Base-by-base conservation (phyloP, 192 early-diverging fungal species). In the Entophlyctis luteolus region DNA sequence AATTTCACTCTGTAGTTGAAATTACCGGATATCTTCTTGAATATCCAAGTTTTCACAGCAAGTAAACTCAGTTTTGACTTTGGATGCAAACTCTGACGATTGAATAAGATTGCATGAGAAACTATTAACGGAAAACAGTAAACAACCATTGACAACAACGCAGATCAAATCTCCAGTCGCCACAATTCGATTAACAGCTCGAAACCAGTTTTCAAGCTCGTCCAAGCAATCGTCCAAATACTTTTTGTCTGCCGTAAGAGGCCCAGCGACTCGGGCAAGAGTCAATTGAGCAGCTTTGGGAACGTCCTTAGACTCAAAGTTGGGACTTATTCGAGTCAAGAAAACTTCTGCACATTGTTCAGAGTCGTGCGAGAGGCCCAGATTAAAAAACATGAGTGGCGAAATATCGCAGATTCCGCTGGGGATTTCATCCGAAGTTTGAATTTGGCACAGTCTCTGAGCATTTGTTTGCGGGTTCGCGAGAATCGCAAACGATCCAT, bases 201-300 rank as follows among this genome's bases (percentile, higher is more conserved):
- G 86, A 63, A 92, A 89, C 83, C 83, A 88, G 6, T 75, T 67
- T 67, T 82, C 85, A 2, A 92, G 45, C 6, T 75, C 76, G 36
- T 81, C 77, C 14, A 91, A 45, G 49, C 81, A 82, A 2, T 80
- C 77, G 12, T 74, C 72, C 48, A 89, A 80, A 10, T 88, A 49
- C 12, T 74, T 72, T 67, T 84, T 87, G 53, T 90, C 84, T 27
- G 79, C 83, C 2, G 79, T 84, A 6, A 71, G 42, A 12, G 84
- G 83, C 1, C 85, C 85, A 4, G 90, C 86, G 32, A 91, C 77
- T 39, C 89, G 79, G 12, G 90, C 79, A 2, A 90, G 77, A 2
- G 78, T 84, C 31, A 91, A 71, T 0, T 84, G 80, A 32, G 67
- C 75, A 2, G 90, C 89, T 1, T 81, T 33, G 6, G 72, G 63